Conservation (phyloP, 805 yeast species). For the Candida gorgasii region DNA sequence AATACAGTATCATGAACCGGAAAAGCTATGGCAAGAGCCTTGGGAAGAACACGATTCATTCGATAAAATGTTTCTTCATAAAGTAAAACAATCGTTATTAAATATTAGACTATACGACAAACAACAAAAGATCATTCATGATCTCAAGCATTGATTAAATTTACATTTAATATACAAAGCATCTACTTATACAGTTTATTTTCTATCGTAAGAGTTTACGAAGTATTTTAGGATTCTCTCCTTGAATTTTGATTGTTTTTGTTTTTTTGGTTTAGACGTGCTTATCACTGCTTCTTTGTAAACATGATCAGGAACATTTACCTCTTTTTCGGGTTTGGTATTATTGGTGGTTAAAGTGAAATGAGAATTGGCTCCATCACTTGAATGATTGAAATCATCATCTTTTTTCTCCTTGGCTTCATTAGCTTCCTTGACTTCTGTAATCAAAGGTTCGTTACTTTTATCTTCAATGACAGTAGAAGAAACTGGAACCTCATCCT, state of each 20-base stretch:
- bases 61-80: not conserved
- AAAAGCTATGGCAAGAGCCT: too few relatives aligned
- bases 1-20: too few relatives aligned
- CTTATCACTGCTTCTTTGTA: constrained; percentile 4
- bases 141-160: not conserved
- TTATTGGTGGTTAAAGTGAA: constrained; percentile 10
- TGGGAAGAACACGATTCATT: constrained; percentile 5
- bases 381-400: constrained; percentile 3
- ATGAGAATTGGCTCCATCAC: not conserved
- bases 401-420: too few relatives aligned
- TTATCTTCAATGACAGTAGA: not conserved
- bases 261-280: constrained; percentile 10
- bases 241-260: constrained; percentile 19
- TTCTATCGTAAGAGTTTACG: constrained; percentile 27
- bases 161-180: constrained; percentile 2
- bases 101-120: not conserved
- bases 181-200: not conserved
- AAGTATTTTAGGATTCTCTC: constrained; percentile 31
- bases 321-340: not conserved
- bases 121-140: not conserved
- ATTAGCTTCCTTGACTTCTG: too few relatives aligned
- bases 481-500: not conserved
- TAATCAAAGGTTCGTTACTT: not conserved
- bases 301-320: not conserved
- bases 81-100: not conserved